These are phyloP conservation scores for Saccharum hybrid DNA, from an alignment of 202 grass and related monocot genomes.

Conservation along the genomic window DNA sequence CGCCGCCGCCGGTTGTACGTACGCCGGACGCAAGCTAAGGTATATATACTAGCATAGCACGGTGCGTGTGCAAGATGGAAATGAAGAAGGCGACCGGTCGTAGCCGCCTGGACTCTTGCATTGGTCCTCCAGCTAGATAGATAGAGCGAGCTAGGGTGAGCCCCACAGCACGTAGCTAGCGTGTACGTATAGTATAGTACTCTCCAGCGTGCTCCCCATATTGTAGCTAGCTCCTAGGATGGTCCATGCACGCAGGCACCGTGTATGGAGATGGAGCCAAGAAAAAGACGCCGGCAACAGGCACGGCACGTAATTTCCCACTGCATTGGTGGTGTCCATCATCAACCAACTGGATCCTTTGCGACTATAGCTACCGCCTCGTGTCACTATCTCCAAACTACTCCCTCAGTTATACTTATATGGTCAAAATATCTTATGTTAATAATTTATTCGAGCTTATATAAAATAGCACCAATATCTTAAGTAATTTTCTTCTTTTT, in stretches of 20 bases:
- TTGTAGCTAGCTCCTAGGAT: conserved; percentile 3
- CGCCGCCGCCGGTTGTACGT: background rate
- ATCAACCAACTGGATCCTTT: conserved; percentile 18
- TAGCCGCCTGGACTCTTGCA: background rate
- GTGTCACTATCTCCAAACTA: background rate
- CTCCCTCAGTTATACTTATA: background rate
- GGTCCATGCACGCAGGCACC: conserved; percentile 39
- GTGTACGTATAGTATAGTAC: background rate
- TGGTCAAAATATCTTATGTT: background rate
- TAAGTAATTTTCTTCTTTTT: background rate
- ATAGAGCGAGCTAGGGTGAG: background rate
- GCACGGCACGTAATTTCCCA: conserved; percentile 11
- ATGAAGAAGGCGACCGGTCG: conserved; percentile 5
- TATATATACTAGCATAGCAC: background rate
- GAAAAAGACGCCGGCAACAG: conserved; percentile 16
- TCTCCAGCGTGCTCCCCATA: conserved; percentile 8
- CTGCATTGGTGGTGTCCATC: background rate
- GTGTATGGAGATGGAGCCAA: background rate
- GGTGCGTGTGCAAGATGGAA: background rate
- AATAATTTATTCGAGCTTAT: background rate
- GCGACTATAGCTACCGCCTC: background rate
- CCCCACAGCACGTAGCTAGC: conserved; percentile 34
- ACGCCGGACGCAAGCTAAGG: background rate
- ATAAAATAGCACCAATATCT: background rate
- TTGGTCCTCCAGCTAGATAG: background rate